Base-by-base conservation (phyloP, 176 grass and related monocot species). In the Ampelocalamus luodianensis region DNA sequence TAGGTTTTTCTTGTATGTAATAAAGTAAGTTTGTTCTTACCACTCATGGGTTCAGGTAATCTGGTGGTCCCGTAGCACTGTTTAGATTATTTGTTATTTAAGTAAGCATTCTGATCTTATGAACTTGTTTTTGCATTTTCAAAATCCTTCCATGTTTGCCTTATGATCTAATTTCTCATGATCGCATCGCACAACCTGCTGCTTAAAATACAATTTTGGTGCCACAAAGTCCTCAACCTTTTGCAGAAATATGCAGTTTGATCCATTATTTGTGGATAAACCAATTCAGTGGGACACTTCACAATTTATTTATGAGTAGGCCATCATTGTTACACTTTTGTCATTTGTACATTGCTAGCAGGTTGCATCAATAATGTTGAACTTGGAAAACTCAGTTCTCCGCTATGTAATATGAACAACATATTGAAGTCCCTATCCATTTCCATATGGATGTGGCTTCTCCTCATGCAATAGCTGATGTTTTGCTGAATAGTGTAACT, bases 131-230 rank as follows among this genome's bases (percentile, higher is more conserved):
- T 68, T 81, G 38, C 24, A 79, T 46, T 81, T 72, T 42, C 16
- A 37, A 58, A 18, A 58, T 56, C 22, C 20, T 80, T 63, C 53
- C 10, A 74, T 23, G 24, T 77, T 88, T 76, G 44, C 51, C 14
- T 48, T 80, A 8, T 68, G 34, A 40, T 11, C 18, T 73, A 79
- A 16, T 73, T 81, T 58, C 48, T 68, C 63, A 10, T 75, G 12
- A 81, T 16, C 63, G 20, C 8, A 81, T 16, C 63, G 18, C 8
- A 73, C 18, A 74, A 24, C 48, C 23, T 56, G 46, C 38, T 76
- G 5, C 72, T 76, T 81, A 23, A 74, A 73, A 51, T 53, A 72
- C 22, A 73, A 32, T 62, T 86, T 74, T 87, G 44, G 38, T 80
- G 37, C 58, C 23, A 53, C 12, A 66, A 65, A 46, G 22, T 50